Base-by-base conservation (phyloP, 2,329 filamentous ascomycete species). In the Alternaria solani region DNA sequence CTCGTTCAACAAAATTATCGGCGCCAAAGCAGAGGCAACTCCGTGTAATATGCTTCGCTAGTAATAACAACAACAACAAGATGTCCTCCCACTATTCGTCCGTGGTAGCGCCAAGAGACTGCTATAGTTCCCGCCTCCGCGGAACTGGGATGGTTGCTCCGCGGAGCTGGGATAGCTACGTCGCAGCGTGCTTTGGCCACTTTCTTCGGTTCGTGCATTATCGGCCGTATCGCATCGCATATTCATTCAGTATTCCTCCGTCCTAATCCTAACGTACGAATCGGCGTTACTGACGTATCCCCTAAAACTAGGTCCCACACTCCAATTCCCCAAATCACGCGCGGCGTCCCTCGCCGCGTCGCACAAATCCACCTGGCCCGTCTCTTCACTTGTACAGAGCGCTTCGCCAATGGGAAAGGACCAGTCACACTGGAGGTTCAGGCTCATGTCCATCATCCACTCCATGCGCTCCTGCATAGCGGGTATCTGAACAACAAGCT, bases 391-490 rank as follows among this genome's bases (percentile, higher is more conserved):
- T 23, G 30, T 59, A 2, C 36, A 18, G 0, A 67, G 42, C 6
- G 68, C 62, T 38, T 71, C 64, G 18, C 60, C 48, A 2, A 26
- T 51, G 5, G 57, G 16, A 16, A 64, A 68, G 0, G 48, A 53
- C 69, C 69, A 72, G 18, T 70, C 67, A 18, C 69, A 72, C 14
- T 58, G 60, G 20, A 67, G 43, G 6, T 43, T 65, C 1, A 62
- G 51, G 28, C 63, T 62, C 65, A 71, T 65, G 23, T 72, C 69
- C 63, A 70, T 58, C 18, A 72, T 51, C 63, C 67, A 72, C 47
- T 68, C 65, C 68, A 72, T 70, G 6, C 59, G 63, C 55, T 69
- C 62, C 32, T 72, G 69, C 69, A 72, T 72, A 8, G 64, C 59
- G 0, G 69, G 68, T 26, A 72, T 65, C 46, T 72, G 68, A 12